Evolutionary conservation across 257 asterid species (phyloP).

Genomic region (Solanum tarijense): DNA sequence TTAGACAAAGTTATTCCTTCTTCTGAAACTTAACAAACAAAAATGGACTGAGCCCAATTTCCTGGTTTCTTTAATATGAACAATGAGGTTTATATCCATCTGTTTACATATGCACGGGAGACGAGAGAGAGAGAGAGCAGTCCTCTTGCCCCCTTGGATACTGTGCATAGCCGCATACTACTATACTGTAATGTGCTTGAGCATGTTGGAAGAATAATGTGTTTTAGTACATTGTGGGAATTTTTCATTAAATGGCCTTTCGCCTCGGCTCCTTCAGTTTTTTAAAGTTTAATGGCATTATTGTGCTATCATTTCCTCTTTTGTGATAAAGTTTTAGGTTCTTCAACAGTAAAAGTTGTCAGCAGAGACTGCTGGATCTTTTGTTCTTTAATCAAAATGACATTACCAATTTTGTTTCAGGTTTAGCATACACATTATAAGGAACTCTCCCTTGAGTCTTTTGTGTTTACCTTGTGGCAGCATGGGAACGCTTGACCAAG

Average conservation of each 20-base stretch:
- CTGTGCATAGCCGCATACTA: not conserved
- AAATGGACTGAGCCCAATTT: not conserved
- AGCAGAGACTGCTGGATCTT: not conserved
- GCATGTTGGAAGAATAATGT: not conserved
- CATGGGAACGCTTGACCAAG: not conserved
- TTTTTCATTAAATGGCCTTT: not conserved
- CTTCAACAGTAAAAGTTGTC: not conserved
- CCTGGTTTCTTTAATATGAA: not conserved
- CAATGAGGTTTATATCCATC: not conserved
- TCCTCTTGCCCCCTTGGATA: not conserved
- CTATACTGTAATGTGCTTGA: not conserved
- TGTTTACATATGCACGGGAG: not conserved
- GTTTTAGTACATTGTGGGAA: not conserved
- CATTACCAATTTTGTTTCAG: conserved; percentile 1
- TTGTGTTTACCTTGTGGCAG: not conserved
- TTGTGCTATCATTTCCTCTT: not conserved
- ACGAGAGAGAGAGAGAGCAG: not conserved
- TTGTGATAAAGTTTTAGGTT: not conserved
- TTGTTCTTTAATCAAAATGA: not conserved
- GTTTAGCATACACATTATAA: not conserved
- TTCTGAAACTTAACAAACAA: not conserved
- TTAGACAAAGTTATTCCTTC: not conserved
- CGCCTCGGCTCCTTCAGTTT: not conserved
- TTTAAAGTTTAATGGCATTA: not conserved
- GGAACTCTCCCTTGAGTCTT: not conserved